Conservation (phyloP, 169 alveolate species). For the Perkinsus chesapeaki region DNA sequence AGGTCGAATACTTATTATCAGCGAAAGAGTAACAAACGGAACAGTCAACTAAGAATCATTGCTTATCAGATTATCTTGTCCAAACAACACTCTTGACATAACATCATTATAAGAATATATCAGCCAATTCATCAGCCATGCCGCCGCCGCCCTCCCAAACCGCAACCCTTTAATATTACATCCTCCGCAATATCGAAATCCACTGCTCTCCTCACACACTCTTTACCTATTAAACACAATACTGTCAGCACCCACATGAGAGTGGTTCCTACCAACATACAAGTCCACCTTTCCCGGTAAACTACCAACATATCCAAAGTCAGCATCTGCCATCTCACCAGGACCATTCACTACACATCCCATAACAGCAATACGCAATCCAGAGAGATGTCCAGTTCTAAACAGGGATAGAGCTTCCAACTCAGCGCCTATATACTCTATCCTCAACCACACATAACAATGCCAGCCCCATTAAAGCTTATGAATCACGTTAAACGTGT, state of each 20-base stretch:
- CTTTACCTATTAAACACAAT: neutral
- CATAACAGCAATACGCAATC: conserved; percentile 76
- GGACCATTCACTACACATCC: conserved; percentile 83
- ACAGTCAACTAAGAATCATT: too few species aligned
- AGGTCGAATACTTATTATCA: too few species aligned
- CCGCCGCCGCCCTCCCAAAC: neutral
- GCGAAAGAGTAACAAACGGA: too few species aligned
- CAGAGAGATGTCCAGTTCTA: conserved; percentile 75
- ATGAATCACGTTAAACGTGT: too few species aligned
- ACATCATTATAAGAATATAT: too few species aligned
- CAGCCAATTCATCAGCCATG: neutral
- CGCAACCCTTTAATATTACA: neutral
- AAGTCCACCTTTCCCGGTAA: conserved; percentile 54
- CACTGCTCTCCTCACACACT: conserved; percentile 5
- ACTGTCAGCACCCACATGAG: neutral
- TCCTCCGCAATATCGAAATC: neutral
- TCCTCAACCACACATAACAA: conserved; percentile 33
- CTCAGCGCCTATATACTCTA: too few species aligned
- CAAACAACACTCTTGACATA: too few species aligned
- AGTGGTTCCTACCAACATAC: neutral
- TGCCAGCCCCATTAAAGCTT: too few species aligned
- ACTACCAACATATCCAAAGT: conserved; percentile 75
- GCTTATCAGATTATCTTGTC: too few species aligned
- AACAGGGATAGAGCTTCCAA: conserved; percentile 49
- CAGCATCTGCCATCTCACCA: conserved; percentile 86